Percentiles rank a stretch among this genome's conserved stretches.
These are phyloP conservation scores for Aaosphaeria pasadenensis DNA, from an alignment of 2,329 filamentous ascomycete genomes.

Conservation along the genomic window DNA sequence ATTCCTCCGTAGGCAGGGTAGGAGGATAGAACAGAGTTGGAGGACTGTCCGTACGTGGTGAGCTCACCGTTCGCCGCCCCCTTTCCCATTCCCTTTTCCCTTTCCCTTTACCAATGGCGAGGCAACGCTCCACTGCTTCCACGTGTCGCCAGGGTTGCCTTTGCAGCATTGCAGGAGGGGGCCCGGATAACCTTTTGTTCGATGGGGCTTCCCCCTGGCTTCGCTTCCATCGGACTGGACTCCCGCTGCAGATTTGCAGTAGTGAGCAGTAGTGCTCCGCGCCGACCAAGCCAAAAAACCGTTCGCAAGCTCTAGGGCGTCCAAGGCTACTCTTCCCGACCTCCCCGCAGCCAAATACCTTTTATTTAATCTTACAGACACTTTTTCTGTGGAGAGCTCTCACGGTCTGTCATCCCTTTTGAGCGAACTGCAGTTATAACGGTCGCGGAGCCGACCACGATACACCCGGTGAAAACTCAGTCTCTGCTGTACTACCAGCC, in stretches of 20 bases:
- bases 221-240: constrained; percentile 36
- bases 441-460: not conserved
- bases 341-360: constrained; percentile 35
- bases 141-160: constrained; percentile 36
- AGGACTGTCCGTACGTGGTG: not conserved
- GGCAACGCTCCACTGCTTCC: constrained; percentile 22
- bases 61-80: constrained; percentile 9
- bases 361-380: constrained; percentile 26
- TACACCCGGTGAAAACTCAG: too few species aligned
- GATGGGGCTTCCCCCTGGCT: constrained; percentile 20
- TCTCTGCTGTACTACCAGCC: constrained; percentile 1
- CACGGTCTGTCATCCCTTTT: too few species aligned
- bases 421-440: too few species aligned
- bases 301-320: constrained; percentile 10
- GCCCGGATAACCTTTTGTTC: constrained; percentile 4
- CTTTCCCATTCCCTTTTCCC: not conserved
- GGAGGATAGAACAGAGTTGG: not conserved
- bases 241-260: constrained; percentile 33
- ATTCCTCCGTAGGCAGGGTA: not conserved
- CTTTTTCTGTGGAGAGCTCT: constrained; percentile 23
- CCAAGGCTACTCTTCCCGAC: constrained; percentile 28
- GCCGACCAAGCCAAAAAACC: constrained; percentile 14
- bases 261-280: constrained; percentile 18
- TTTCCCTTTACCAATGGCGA: constrained; percentile 15
- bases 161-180: constrained; percentile 17